Percentiles rank a stretch among this genome's conserved stretches.
These are phyloP conservation scores for Penicillium sp. DNA, from an alignment of 2,329 filamentous ascomycete species.

Conservation along the genomic window DNA sequence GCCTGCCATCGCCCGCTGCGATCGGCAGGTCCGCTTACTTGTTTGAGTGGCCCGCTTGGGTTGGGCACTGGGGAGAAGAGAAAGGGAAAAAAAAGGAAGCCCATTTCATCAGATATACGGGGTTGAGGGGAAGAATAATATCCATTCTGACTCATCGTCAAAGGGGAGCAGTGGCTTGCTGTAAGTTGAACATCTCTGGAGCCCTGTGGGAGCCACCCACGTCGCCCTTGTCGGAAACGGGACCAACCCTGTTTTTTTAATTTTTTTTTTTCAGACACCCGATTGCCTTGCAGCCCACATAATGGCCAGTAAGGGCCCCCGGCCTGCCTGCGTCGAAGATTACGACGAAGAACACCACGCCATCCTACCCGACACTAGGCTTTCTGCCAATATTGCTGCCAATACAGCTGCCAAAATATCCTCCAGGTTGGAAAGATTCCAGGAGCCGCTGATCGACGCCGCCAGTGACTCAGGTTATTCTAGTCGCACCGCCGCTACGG, in stretches of 20 bases:
- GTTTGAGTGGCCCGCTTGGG: conserved; percentile 19
- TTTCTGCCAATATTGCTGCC: conserved; percentile 42
- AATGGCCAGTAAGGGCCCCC: conserved; percentile 43
- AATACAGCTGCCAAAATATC: conserved; percentile 51
- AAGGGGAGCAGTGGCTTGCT: conserved; percentile 21
- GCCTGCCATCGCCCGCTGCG: conserved; percentile 29
- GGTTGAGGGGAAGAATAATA: conserved; percentile 16
- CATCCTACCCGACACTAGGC: conserved; percentile 48
- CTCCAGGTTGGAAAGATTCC: conserved; percentile 45
- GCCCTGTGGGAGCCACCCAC: conserved; percentile 19
- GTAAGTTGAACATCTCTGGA: conserved; percentile 19
- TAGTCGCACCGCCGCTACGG: conserved; percentile 56
- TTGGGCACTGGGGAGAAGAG: conserved; percentile 17
- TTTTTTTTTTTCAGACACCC: conserved; percentile 28
- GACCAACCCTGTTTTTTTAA: conserved; percentile 24
- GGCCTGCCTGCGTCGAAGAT: conserved; percentile 50
- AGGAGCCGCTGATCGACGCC: conserved; percentile 45
- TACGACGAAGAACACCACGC: conserved; percentile 48
- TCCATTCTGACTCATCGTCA: conserved; percentile 15
- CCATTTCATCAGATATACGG: conserved; percentile 3
- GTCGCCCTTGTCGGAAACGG: conserved; percentile 20
- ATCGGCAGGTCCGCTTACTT: conserved; percentile 32
- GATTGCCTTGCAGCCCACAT: conserved; percentile 24
- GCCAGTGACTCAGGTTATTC: conserved; percentile 64
- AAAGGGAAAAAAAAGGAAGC: conserved; percentile 3